Conservation (phyloP, 345 rosid genomes). For the Salix brachista region DNA sequence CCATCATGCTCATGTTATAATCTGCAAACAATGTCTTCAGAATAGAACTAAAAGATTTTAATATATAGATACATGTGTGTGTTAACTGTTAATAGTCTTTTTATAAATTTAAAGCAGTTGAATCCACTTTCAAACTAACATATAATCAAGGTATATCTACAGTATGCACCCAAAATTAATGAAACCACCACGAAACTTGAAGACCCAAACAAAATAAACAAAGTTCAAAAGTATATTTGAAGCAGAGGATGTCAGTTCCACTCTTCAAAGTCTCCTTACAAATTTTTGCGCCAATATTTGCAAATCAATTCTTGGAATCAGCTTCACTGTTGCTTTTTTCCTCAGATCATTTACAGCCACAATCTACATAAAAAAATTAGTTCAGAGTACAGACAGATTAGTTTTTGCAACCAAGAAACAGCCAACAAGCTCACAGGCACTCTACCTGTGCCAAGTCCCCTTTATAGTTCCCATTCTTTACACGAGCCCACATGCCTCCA, state of each 20-base stretch:
- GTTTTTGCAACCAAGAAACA: slow-evolving; percentile 4
- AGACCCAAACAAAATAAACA: neutral
- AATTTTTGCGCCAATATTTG: slow-evolving; percentile 72
- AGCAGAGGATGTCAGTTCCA: neutral
- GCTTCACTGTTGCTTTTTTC: slow-evolving; percentile 71
- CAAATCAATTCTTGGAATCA: slow-evolving; percentile 89
- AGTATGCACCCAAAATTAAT: neutral
- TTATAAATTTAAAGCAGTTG: no score
- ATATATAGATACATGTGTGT: no score
- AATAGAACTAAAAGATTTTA: no score
- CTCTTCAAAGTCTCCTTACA: slow-evolving; percentile 28
- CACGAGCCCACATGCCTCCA: slow-evolving; percentile 80
- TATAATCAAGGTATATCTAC: neutral
- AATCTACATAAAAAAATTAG: slow-evolving; percentile 48
- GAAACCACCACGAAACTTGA: neutral
- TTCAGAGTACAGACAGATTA: neutral
- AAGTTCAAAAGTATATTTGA: neutral
- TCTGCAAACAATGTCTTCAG: no score
- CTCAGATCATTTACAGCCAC: slow-evolving; percentile 64
- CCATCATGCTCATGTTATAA: no score
- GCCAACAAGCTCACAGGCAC: neutral
- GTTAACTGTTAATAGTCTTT: no score
- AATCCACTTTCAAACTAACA: neutral
- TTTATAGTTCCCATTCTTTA: slow-evolving; percentile 86
- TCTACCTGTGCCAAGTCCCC: slow-evolving; percentile 89